Conservation (phyloP, 2,329 filamentous ascomycete species). For the Neofusicoccum ribis region DNA sequence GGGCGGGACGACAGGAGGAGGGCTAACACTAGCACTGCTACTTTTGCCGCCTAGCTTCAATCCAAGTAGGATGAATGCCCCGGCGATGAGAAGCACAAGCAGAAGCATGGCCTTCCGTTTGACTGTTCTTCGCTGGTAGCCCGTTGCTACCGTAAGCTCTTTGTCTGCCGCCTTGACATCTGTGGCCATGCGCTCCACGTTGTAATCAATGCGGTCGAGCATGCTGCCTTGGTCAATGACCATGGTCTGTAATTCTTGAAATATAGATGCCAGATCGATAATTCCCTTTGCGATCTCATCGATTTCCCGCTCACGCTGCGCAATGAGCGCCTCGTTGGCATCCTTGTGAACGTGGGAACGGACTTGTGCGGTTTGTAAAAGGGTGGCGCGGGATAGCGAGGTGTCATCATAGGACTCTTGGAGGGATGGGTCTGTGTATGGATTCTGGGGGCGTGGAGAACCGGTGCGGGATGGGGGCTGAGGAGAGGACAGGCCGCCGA, state of each 20-base stretch:
- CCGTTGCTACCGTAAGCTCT: conserved; percentile 82
- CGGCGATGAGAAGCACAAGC: conserved; percentile 79
- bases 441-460: conserved; percentile 56
- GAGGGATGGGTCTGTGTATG: conserved; percentile 81
- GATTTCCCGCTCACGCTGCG: conserved; percentile 92
- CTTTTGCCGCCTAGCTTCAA: conserved; percentile 60
- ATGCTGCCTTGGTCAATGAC: conserved; percentile 58
- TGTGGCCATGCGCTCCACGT: conserved; percentile 91
- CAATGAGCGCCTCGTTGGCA: conserved; percentile 77
- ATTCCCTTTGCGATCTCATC: conserved; percentile 98
- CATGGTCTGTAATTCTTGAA: conserved; percentile 94
- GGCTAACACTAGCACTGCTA: background rate
- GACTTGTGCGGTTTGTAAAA: conserved; percentile 73
- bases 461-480: conserved; percentile 47
- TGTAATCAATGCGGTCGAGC: conserved; percentile 66
- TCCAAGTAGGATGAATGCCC: conserved; percentile 81
- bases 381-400: conserved; percentile 83
- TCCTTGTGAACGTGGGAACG: conserved; percentile 55
- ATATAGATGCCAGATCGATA: conserved; percentile 94
- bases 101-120: conserved; percentile 93
- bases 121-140: conserved; percentile 83
- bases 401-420: conserved; percentile 88
- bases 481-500: conserved; percentile 51
- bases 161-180: conserved; percentile 93
- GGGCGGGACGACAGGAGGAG: conserved; percentile 16